Conservation (phyloP, 495 filamentous ascomycete genomes). For the Platismatia glauca region DNA sequence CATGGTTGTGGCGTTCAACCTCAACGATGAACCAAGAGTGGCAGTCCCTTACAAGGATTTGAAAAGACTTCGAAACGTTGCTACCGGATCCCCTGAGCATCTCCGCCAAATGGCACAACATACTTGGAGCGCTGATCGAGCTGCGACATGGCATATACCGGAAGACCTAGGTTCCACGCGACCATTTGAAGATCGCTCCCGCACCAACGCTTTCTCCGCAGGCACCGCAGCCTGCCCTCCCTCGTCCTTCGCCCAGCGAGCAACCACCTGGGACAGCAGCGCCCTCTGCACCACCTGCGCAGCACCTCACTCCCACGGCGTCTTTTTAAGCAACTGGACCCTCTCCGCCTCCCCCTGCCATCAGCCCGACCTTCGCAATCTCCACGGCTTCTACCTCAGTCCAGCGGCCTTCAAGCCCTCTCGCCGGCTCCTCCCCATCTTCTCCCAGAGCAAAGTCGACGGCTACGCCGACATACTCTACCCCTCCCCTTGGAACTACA, state of each 20-base stretch:
- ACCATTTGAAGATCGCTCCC: constrained; percentile 42
- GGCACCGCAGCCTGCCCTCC: constrained; percentile 47
- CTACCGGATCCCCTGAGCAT: constrained; percentile 25
- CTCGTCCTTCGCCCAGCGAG: constrained; percentile 47
- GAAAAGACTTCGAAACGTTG: constrained; percentile 32
- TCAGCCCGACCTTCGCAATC: constrained; percentile 64
- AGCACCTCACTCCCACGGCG: constrained; percentile 56
- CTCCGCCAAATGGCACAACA: constrained; percentile 23
- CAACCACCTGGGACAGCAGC: constrained; percentile 42
- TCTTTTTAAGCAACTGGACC: constrained; percentile 58
- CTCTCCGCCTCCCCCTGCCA: constrained; percentile 61
- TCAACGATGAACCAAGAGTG: constrained; percentile 68
- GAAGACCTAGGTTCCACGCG: constrained; percentile 37
- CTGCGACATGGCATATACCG: constrained; percentile 34
- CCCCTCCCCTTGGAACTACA: constrained; percentile 43
- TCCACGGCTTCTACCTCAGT: constrained; percentile 63
- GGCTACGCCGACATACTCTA: constrained; percentile 44
- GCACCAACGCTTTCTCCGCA: constrained; percentile 37
- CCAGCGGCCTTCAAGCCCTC: constrained; percentile 53
- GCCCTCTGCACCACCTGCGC: constrained; percentile 55
- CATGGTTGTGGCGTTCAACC: constrained; percentile 75
- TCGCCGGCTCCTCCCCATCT: constrained; percentile 59
- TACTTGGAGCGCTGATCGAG: constrained; percentile 33
- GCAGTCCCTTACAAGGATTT: constrained; percentile 59
- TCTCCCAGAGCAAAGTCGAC: constrained; percentile 60